Base-by-base conservation (phyloP, 495 filamentous ascomycete species). In the Penicillium tannophilum region DNA sequence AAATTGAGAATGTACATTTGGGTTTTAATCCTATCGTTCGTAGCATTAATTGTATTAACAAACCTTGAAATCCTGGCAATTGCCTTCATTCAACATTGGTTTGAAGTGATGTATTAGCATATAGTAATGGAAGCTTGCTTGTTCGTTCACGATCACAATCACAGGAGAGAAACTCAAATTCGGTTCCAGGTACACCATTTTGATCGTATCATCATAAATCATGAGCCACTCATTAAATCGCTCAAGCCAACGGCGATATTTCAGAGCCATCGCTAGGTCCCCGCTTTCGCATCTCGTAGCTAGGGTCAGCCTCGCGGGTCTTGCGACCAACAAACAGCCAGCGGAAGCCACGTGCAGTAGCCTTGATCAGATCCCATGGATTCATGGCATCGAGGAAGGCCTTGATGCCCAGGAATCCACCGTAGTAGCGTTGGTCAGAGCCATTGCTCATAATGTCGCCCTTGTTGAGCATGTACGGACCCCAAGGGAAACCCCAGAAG, bases 331-430 rank as follows among this genome's bases (percentile, higher is more conserved):
- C 83, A 49, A 89, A 82, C 19, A 91, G 66, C 90, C 90, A 93
- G 59, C 82, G 78, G 60, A 89, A 83, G 3, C 87, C 86, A 17
- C 90, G 80, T 16, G 81, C 87, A 42, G 84, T 81, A n/a, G 85
- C 86, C 69, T 90, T 91, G 59, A 90, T 68, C 43, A 92, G 77
- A 69, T 93, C 90, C 88, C 88, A 92, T 16, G 87, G 76, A 62
- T 91, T 91, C 70, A 90, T 79, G 5, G 88, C 86, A 62, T 90
- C 84, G 12, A 76, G 64, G 6, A 90, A 68, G 9, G 89, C 86
- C 58, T 72, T 76, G 26, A 81, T 59, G 19, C 86, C 87, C 5
- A 85, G 60, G 28, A 74, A 76, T 2, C 87, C 87, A 19, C 86
- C 85, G 48, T 75, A 63, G 57, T 84, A 83, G 12, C 59, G 52